Evolutionary conservation across 202 grass and related monocot species (phyloP), one percentile per base, ranked within the genome.

Genomic region (Schoenoplectus tabernaemontani): DNA sequence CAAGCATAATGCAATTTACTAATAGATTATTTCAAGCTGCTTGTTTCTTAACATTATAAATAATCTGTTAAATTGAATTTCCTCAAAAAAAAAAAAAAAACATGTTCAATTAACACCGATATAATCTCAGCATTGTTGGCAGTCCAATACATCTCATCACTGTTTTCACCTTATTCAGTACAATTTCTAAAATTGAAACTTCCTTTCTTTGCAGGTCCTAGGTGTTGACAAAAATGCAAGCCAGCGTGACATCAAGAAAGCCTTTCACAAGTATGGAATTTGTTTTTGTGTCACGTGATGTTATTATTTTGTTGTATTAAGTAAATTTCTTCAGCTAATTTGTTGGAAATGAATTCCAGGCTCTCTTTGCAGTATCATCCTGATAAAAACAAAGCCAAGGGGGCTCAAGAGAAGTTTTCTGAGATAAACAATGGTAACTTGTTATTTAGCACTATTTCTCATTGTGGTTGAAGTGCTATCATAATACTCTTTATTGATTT

Each of bases 171-270:
- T 19, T 64, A 51, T 66, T 43, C n/a, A 26, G 37, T 23, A 1
- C 38, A 9, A 44, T 23, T 46, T 50, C 2, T 63, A 51, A 60
- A 36, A 53, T 53, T 19, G 46, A n/a, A 64, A 62, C 30, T 48
- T 0, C 39, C 48, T 51, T 59, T 50, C 0, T 13, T 78, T 93
- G 43, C 87, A 98, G 95, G 91, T 90, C 81, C 91, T 98, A 82
- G 95, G 91, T 58, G 89, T 98, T 89, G 89, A 98, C 59, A 94
- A 94, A 89, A 90, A 78, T 87, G 89, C 95, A 16, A 91, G 83
- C 83, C 95, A 98, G 78, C 85, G 95, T 48, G 95, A 98, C 76
- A 94, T 98, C 85, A 84, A 92, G 79, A 98, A 98, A 86, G 91
- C 95, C 28, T 98, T 98, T 91, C 95, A 98, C 81, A 98, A 92